A percentile compares a stretch with the other conserved stretches of the same genome.
phyloP scores from a whole-genome alignment of 225 moss, liverwort and hornwort species.

The Pseudisothecium myosuroides region DNA sequence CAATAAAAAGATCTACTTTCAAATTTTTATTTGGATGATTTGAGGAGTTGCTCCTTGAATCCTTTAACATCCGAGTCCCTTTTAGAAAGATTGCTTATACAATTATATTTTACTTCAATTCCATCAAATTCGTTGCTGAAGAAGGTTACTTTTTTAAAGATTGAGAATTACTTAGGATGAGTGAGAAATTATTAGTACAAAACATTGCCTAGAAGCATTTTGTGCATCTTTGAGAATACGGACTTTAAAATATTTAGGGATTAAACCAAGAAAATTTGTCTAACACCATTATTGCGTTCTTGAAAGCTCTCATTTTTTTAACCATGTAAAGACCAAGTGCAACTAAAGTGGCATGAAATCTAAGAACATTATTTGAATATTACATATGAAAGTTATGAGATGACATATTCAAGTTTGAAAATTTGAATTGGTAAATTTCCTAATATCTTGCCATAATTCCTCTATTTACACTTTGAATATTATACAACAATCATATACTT shows the following conservation, averaged over 20 bases:
- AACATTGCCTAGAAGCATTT: background rate
- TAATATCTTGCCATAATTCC: no score
- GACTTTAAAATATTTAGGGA: background rate
- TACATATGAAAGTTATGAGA: background rate
- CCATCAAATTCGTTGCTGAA: background rate
- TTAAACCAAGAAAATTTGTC: background rate
- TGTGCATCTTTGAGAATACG: background rate
- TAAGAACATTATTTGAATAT: background rate
- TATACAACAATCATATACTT: no score
- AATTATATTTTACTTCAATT: background rate
- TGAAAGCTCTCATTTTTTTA: background rate
- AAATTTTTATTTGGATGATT: background rate
- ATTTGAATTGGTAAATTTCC: background rate
- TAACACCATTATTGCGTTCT: background rate
- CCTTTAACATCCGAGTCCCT: background rate
- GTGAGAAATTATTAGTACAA: no score
- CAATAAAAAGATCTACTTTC: background rate
- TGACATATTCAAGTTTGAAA: no score
- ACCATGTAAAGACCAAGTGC: background rate
- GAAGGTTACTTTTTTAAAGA: no score
- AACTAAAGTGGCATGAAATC: background rate
- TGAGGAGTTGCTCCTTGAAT: background rate
- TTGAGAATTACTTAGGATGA: background rate
- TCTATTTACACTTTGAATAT: no score
- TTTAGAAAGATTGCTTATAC: background rate